Conservation (phyloP, 495 filamentous ascomycete species). For the Lindgomyces ingoldianus region DNA sequence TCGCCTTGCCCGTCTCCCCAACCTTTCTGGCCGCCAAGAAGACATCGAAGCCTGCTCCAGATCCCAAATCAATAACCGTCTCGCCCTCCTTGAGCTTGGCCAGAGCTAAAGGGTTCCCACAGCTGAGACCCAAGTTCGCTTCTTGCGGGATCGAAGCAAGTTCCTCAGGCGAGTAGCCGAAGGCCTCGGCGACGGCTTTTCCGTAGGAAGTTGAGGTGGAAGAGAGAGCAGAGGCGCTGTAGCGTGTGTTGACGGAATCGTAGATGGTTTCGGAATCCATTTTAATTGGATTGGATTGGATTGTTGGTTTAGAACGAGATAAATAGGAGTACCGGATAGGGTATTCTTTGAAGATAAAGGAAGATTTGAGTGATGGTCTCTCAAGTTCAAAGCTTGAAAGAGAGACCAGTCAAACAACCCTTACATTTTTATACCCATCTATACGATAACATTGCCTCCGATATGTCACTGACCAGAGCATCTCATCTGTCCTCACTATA, state of each 20-base stretch:
- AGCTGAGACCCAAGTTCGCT: constrained; percentile 66
- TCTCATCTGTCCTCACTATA: neutral
- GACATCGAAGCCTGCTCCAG: constrained; percentile 65
- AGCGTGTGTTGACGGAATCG: constrained; percentile 46
- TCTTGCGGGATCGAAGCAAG: constrained; percentile 56
- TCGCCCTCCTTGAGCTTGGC: constrained; percentile 61
- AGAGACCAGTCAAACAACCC: neutral
- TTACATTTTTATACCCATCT: neutral
- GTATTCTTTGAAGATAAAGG: neutral
- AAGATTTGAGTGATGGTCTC: neutral
- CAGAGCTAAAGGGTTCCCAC: constrained; percentile 63
- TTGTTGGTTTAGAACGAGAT: neutral
- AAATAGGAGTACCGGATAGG: neutral
- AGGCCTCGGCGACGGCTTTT: constrained; percentile 55
- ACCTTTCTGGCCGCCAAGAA: constrained; percentile 62
- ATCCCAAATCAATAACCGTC: constrained; percentile 63
- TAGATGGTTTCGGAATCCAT: constrained; percentile 40
- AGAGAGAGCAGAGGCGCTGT: constrained; percentile 42
- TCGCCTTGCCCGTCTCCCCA: constrained; percentile 55
- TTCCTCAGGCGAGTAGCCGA: constrained; percentile 61
- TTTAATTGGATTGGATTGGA: neutral
- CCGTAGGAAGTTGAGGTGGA: constrained; percentile 41
- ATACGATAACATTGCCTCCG: neutral
- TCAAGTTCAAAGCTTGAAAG: neutral
- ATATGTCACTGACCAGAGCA: neutral